Percentiles rank a stretch among this genome's conserved stretches.
These are phyloP conservation scores for Liquidambar formosana DNA, from an alignment of 164 flowering plant species.

Conservation along the genomic window DNA sequence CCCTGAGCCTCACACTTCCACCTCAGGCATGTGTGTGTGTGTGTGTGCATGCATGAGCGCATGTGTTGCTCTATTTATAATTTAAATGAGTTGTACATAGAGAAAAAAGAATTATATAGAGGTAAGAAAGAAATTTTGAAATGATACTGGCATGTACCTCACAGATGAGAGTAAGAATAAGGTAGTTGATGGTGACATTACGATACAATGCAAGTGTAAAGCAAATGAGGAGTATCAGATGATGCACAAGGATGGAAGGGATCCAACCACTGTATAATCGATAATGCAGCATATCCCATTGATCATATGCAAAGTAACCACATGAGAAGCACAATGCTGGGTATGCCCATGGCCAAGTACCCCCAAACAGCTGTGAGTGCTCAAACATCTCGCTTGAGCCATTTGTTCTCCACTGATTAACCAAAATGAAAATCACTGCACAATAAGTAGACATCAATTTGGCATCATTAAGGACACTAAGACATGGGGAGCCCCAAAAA, in stretches of 20 bases:
- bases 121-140: not conserved
- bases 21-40: no score
- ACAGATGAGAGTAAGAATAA: constrained; percentile 87
- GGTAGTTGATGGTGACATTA: constrained; percentile 93
- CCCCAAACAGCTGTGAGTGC: constrained; percentile 70
- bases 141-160: constrained; percentile 55
- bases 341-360: constrained; percentile 78
- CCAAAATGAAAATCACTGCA: constrained; percentile 74
- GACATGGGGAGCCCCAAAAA: not conserved
- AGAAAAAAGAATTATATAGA: not conserved
- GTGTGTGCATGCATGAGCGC: no score
- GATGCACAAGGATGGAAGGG: constrained; percentile 85
- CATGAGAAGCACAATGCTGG: constrained; percentile 83
- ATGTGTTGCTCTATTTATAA: no score
- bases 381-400: constrained; percentile 63
- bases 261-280: constrained; percentile 80
- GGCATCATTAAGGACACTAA: not conserved
- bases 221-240: constrained; percentile 81
- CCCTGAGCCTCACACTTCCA: no score
- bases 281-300: constrained; percentile 83
- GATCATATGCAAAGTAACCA: constrained; percentile 98
- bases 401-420: constrained; percentile 47
- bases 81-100: no score
- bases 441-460: not conserved
- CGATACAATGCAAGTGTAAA: constrained; percentile 87